Evolutionary conservation across 345 rosid species (phyloP).

Genomic region (Euphorbia tirucalli): DNA sequence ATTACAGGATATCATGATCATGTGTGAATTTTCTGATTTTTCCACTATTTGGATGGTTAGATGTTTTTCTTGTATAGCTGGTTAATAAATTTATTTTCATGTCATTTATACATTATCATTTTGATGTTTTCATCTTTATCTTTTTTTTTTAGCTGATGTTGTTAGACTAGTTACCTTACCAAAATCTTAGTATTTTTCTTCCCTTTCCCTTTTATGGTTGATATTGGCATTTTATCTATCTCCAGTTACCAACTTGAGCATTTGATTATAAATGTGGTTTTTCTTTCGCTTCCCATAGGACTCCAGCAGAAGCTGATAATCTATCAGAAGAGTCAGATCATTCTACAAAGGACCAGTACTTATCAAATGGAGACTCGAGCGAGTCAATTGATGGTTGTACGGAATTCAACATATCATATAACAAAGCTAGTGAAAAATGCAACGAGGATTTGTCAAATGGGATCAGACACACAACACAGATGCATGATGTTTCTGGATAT

Average conservation of each 20-base stretch:
- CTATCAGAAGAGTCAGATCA: constrained; percentile 57
- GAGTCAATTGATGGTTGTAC: constrained; percentile 52
- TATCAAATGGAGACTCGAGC: constrained; percentile 53
- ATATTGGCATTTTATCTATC: neutral
- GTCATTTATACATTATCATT: neutral
- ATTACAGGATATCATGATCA: neutral
- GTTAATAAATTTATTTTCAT: neutral
- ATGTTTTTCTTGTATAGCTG: neutral
- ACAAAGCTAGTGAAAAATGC: constrained; percentile 48
- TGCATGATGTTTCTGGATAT: constrained; percentile 46
- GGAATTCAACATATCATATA: constrained; percentile 70
- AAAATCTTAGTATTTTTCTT: neutral
- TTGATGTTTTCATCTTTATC: too few relatives aligned
- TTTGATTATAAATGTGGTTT: constrained; percentile 18
- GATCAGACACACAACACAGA: constrained; percentile 44
- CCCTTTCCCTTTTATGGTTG: constrained; percentile 1
- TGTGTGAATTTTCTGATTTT: neutral
- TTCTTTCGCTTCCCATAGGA: constrained; percentile 48
- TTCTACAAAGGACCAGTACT: constrained; percentile 47
- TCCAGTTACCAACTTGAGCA: neutral
- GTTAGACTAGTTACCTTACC: neutral
- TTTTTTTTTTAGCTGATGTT: neutral
- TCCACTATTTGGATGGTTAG: neutral
- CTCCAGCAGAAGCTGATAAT: constrained; percentile 61
- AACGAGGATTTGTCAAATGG: constrained; percentile 42